Percentiles rank a stretch among this genome's conserved stretches.
Conservation (phyloP, 805 yeast genomes). For the Pichia phayaonensis region DNA sequence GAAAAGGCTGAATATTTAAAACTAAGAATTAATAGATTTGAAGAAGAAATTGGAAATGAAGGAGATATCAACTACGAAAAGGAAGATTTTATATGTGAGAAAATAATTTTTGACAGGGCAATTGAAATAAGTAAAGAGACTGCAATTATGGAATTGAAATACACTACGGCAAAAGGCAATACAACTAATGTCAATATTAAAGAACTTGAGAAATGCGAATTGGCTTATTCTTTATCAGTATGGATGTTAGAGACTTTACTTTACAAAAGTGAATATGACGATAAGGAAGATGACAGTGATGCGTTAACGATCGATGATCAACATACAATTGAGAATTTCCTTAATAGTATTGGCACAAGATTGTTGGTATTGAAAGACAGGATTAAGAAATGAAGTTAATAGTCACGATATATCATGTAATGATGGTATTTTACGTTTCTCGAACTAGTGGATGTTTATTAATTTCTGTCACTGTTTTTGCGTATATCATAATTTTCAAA, state of each 20-base stretch:
- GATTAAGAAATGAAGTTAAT: conserved; percentile 21
- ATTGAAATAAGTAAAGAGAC: conserved; percentile 88
- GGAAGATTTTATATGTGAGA: conserved; percentile 58
- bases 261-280: conserved; percentile 30
- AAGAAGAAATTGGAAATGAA: conserved; percentile 20
- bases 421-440: too few relatives aligned
- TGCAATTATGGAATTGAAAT: conserved; percentile 69
- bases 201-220: conserved; percentile 70
- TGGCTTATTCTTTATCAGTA: conserved; percentile 82
- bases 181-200: conserved; percentile 42
- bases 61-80: neutral
- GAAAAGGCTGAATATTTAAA: conserved; percentile 81
- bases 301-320: conserved; percentile 43
- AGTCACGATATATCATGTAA: too few relatives aligned
- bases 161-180: neutral
- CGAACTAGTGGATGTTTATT: too few relatives aligned
- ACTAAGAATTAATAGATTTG: conserved; percentile 44
- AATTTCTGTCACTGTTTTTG: too few relatives aligned
- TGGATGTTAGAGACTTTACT: conserved; percentile 93
- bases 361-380: conserved; percentile 63
- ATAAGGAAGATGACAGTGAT: conserved; percentile 23
- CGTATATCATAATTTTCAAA: too few relatives aligned
- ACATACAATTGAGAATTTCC: conserved; percentile 70
- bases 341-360: conserved; percentile 75
- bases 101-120: conserved; percentile 85